phyloP scores from a whole-genome alignment of 1,284 basidiomycete genomes.

The Cutaneotrichosporon cavernicola region DNA sequence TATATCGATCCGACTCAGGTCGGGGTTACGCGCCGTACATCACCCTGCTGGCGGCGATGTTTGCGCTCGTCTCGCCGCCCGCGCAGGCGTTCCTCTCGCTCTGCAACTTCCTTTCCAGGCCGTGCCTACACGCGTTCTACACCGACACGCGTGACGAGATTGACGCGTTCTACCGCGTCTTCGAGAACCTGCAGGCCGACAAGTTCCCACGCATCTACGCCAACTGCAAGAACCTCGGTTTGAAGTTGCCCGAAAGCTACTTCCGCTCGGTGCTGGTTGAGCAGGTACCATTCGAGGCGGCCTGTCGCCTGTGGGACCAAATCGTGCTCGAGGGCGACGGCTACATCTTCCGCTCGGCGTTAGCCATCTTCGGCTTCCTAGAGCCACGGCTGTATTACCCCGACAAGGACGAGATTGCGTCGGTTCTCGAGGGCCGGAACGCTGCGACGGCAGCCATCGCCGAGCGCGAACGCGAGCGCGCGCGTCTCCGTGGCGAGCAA shows the following conservation, averaged over 20 bases:
- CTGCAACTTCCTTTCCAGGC: constrained; percentile 82
- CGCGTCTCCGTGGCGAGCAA: constrained; percentile 49
- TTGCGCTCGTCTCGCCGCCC: constrained; percentile 77
- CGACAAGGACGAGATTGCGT: constrained; percentile 65
- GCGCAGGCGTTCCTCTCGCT: constrained; percentile 78
- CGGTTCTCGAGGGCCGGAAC: constrained; percentile 68
- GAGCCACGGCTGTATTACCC: constrained; percentile 65
- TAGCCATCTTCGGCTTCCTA: constrained; percentile 79
- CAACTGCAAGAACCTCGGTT: constrained; percentile 78
- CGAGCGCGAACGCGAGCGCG: constrained; percentile 60
- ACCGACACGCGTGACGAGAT: constrained; percentile 78
- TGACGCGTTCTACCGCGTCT: constrained; percentile 57
- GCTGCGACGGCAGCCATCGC: constrained; percentile 46
- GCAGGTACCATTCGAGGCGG: constrained; percentile 83
- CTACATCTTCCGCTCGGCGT: constrained; percentile 70
- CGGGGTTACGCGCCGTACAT: constrained; percentile 66
- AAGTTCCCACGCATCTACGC: constrained; percentile 92
- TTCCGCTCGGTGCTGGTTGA: constrained; percentile 77
- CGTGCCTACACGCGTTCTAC: constrained; percentile 82
- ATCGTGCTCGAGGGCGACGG: constrained; percentile 53
- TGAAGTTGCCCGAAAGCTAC: constrained; percentile 59
- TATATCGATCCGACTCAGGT: constrained; percentile 82
- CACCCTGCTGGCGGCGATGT: constrained; percentile 72
- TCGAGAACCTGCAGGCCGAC: constrained; percentile 51
- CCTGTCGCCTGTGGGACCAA: constrained; percentile 79